Evolutionary conservation across 805 yeast species (phyloP).

Genomic region (Lachancea sp.): DNA sequence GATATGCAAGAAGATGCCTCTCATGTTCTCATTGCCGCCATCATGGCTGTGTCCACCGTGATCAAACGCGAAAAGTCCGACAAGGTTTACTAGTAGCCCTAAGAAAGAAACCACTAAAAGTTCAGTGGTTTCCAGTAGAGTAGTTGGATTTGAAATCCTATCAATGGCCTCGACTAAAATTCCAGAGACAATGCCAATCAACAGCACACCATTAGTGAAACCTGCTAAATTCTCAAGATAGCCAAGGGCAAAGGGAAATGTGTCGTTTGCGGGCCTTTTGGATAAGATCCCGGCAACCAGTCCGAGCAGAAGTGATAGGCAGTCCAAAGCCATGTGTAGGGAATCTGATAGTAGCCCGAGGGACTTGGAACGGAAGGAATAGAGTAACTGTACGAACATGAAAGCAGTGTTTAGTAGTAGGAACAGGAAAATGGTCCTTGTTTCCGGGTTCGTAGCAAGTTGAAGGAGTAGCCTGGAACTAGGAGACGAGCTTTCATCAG

Average conservation of each 20-base stretch:
- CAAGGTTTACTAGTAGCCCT: constrained; percentile 82
- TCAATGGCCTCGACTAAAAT: constrained; percentile 82
- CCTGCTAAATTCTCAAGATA: constrained; percentile 91
- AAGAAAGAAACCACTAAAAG: constrained; percentile 74
- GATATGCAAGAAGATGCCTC: constrained; percentile 89
- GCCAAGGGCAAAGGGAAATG: constrained; percentile 78
- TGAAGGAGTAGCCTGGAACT: constrained; percentile 21
- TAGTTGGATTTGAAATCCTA: constrained; percentile 71
- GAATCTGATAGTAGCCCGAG: constrained; percentile 89
- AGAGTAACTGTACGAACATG: constrained; percentile 89
- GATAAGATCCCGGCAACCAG: constrained; percentile 72
- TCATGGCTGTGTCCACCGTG: constrained; percentile 59
- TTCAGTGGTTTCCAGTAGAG: constrained; percentile 73
- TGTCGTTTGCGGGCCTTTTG: constrained; percentile 53
- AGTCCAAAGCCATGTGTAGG: constrained; percentile 93
- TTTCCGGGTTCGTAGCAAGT: constrained; percentile 51
- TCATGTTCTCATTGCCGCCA: constrained; percentile 61
- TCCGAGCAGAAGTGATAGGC: constrained; percentile 85
- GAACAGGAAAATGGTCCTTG: constrained; percentile 84
- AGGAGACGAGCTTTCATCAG: background rate
- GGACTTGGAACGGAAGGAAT: constrained; percentile 89
- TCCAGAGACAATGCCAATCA: constrained; percentile 84
- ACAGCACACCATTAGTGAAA: constrained; percentile 84
- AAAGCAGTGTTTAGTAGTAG: constrained; percentile 79
- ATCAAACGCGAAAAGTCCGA: constrained; percentile 91